phyloP scores from a whole-genome alignment of 163 green algal genomes.

The Chlorella variabilis region DNA sequence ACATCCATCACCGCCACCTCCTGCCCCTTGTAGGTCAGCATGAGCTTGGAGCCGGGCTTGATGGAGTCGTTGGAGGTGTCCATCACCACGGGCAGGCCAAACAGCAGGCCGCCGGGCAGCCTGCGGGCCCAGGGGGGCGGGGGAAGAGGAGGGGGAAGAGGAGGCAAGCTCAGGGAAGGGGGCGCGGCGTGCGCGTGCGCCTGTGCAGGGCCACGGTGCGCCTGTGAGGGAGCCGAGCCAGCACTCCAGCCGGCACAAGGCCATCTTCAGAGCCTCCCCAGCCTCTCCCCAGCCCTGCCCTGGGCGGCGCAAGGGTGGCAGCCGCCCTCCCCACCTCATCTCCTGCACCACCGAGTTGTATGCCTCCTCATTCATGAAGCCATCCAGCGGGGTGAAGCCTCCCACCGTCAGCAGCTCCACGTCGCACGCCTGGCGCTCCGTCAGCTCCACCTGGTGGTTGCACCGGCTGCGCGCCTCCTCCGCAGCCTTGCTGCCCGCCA shows the following conservation, averaged over 20 bases:
- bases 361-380: conserved; percentile 93
- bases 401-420: conserved; percentile 94
- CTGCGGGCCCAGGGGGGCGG: neutral
- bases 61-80: conserved; percentile 91
- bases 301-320: no score
- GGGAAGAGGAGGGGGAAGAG: neutral
- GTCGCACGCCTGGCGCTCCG: conserved; percentile 89
- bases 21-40: conserved; percentile 91
- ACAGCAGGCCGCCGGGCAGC: conserved; percentile 76
- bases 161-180: no score
- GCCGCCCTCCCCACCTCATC: conserved; percentile 79
- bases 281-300: no score
- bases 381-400: conserved; percentile 93
- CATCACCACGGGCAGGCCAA: conserved; percentile 96
- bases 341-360: conserved; percentile 91
- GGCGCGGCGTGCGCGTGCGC: neutral
- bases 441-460: conserved; percentile 65
- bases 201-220: neutral
- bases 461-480: conserved; percentile 12
- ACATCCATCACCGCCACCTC: conserved; percentile 84
- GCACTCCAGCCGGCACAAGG: no score
- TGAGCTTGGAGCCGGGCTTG: conserved; percentile 66
- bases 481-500: conserved; percentile 49
- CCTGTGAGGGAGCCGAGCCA: no score
- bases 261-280: no score